Evolutionary conservation across 257 asterid species (phyloP).

Genomic region (Salvia hispanica): DNA sequence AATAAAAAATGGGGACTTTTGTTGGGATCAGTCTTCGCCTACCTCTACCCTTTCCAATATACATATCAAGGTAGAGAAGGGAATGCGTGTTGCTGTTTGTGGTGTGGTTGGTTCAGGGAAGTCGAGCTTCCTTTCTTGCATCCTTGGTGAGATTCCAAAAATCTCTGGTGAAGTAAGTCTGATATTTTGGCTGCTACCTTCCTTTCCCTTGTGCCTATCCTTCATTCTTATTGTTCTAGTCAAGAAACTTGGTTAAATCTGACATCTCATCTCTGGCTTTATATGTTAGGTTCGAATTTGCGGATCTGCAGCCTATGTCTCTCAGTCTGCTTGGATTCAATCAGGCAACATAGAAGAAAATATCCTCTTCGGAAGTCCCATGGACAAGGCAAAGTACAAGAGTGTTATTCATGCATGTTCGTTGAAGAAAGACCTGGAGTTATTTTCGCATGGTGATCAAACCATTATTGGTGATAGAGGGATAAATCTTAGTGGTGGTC

Average conservation of each 20-base stretch:
- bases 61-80: conserved; percentile 43
- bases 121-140: conserved; percentile 58
- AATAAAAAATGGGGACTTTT: conserved; percentile 46
- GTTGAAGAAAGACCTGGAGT: conserved; percentile 84
- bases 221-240: conserved; percentile 14
- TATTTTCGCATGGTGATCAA: conserved; percentile 95
- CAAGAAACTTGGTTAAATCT: conserved; percentile 27
- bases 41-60: conserved; percentile 39
- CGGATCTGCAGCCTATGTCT: conserved; percentile 89
- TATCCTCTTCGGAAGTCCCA: conserved; percentile 86
- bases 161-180: conserved; percentile 52
- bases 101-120: conserved; percentile 64
- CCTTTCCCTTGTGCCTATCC: neutral
- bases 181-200: conserved; percentile 6
- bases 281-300: conserved; percentile 68
- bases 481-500: conserved; percentile 98
- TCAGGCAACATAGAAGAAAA: conserved; percentile 95
- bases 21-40: conserved; percentile 46
- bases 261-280: conserved; percentile 13
- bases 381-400: conserved; percentile 93
- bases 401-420: conserved; percentile 88
- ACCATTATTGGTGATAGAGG: conserved; percentile 99
- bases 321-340: conserved; percentile 99
- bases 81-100: conserved; percentile 60
- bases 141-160: conserved; percentile 61